Base-by-base conservation (phyloP, 352 stramenopile species). In the Phytophthora ohioensis region DNA sequence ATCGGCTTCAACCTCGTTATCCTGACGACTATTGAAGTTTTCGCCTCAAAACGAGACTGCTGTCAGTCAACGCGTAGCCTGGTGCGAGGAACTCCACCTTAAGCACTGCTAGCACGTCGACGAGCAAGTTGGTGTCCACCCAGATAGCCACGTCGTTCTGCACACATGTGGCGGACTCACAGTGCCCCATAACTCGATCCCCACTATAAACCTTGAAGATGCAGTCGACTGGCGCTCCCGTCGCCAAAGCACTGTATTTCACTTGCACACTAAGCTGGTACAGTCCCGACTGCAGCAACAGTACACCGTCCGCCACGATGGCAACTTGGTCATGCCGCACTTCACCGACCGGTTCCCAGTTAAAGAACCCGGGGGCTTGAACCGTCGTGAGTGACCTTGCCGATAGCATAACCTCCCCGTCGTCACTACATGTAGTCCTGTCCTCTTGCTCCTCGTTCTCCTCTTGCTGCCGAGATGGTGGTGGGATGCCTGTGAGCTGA, bases 251-350 rank as follows among this genome's bases (percentile, higher is more conserved):
- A 13, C 38, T 69, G 62, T 78, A 63, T n/a, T 73, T 41, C 17
- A 85, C 36, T 8, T 69, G 68, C 3, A 80, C 53, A 30, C 58
- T 79, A 30, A 85, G 64, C 36, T 81, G 71, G 47, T 78, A 85
- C 48, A 51, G 47, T 4, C 68, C 75, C 0, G 52, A 53, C 17
- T 62, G 65, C 7, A 53, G 56, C 8, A 85, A 45, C 21, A 67
- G 51, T 32, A 85, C 47, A 12, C 78, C 78, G 53, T 82, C 65
- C 43, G 66, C 66, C 7, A 85, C 62, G 38, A 85, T 46, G 5
- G 36, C 38, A 55, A 81, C 71, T 8, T 65, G 51, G 4, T 39
- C 53, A 30, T 62, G 60, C 11, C 63, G 66, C n/a, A 70, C 21
- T 35, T 62, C 54, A 9, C 48, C 59, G 11, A 67, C 54, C 11